These are phyloP conservation scores for Calcarisporium arbuscula DNA, from an alignment of 2,329 filamentous ascomycete genomes.

Conservation along the genomic window DNA sequence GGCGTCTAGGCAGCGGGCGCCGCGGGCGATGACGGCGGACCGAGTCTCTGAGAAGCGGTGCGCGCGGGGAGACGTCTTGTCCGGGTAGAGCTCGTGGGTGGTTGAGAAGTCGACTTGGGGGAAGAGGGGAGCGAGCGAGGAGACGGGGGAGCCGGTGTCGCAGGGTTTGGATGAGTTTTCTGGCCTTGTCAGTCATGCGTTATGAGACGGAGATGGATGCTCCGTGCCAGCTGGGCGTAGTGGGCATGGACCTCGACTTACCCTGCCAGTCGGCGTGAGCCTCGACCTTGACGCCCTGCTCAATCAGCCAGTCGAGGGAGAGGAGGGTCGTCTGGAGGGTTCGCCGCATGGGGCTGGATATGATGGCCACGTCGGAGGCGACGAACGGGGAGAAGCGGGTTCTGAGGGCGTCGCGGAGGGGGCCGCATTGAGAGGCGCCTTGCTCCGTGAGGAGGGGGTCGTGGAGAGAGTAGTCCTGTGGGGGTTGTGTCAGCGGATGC, in stretches of 20 bases:
- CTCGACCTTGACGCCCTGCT: constrained; percentile 45
- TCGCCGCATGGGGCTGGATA: constrained; percentile 59
- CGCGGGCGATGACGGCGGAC: constrained; percentile 48
- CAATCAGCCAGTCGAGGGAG: constrained; percentile 52
- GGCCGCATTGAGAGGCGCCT: constrained; percentile 42
- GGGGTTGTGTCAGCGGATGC: constrained; percentile 8
- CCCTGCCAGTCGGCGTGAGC: constrained; percentile 61
- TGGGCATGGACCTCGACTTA: constrained; percentile 19
- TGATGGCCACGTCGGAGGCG: constrained; percentile 39
- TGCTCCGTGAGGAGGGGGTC: constrained; percentile 45
- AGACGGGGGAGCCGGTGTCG: constrained; percentile 50
- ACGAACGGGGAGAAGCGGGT: constrained; percentile 24
- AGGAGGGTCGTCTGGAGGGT: constrained; percentile 58
- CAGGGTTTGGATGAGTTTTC: constrained; percentile 53
- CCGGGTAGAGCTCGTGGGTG: constrained; percentile 55
- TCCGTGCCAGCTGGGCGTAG: constrained; percentile 61
- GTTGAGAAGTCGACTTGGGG: constrained; percentile 48
- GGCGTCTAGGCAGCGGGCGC: constrained; percentile 40
- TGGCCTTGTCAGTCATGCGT: constrained; percentile 13
- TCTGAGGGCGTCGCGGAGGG: constrained; percentile 36
- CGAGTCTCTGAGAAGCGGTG: constrained; percentile 46
- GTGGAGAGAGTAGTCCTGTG: constrained; percentile 41
- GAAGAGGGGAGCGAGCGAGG: constrained; percentile 40
- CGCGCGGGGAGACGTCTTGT: constrained; percentile 48
- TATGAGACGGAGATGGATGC: constrained; percentile 9